Conservation (phyloP, 352 stramenopile species). For the Phytophthora crassamura region DNA sequence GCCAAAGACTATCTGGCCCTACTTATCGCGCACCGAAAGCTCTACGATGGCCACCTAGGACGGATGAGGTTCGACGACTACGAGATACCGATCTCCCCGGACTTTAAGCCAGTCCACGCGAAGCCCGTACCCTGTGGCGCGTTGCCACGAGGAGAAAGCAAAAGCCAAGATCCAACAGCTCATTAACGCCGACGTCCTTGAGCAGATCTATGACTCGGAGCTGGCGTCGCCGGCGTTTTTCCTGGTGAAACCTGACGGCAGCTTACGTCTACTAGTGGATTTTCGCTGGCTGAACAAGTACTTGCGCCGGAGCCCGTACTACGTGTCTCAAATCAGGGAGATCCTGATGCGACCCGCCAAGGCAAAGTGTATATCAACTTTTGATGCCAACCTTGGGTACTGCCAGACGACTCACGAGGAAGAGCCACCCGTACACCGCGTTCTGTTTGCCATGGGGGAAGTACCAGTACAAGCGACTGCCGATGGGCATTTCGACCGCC, state of each 20-base stretch:
- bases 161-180: conserved; percentile 7
- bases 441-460: conserved; percentile 9
- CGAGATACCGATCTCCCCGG: neutral
- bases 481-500: conserved; percentile 3
- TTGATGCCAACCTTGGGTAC: conserved; percentile 16
- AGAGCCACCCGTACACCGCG: neutral
- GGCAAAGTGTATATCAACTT: conserved; percentile 3
- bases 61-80: conserved; percentile 15
- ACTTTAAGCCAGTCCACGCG: conserved; percentile 6
- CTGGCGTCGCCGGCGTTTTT: conserved; percentile 20
- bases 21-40: neutral
- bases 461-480: conserved; percentile 13
- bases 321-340: conserved; percentile 5
- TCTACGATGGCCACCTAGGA: conserved; percentile 12
- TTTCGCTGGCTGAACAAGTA: conserved; percentile 19
- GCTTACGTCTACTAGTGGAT: conserved; percentile 1
- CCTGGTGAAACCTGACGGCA: conserved; percentile 2
- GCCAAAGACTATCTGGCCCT: neutral
- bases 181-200: conserved; percentile 8
- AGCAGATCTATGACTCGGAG: conserved; percentile 23
- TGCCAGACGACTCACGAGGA: neutral
- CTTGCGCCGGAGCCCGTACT: conserved; percentile 11
- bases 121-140: conserved; percentile 10
- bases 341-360: conserved; percentile 3
- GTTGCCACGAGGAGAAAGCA: neutral